Evolutionary conservation across 2,329 filamentous ascomycete genomes (phyloP), one percentile per base, ranked within the genome.

Genomic region (Aplosporella prunicola): DNA sequence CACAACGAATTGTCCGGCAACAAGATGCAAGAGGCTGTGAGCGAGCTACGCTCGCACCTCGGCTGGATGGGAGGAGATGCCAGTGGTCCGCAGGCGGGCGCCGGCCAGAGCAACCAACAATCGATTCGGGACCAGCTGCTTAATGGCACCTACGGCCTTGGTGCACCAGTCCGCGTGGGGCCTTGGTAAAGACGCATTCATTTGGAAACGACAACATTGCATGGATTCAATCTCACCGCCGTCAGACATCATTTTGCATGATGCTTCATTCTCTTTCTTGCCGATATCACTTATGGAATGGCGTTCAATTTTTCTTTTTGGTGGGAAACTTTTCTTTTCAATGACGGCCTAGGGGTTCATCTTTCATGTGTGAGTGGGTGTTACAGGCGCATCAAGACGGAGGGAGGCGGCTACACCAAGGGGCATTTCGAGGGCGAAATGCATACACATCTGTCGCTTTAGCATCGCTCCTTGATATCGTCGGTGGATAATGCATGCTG

Each of bases 1-100:
- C 91, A 98, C 64, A 89, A 96, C 55, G 78, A 91, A 47, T 78
- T 81, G 47, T 89, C 86, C 5, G 80, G 81, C 27, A 87, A 86
- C 17, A 82, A 83, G 51, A 72, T 98, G 60, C 77, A 80, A 44
- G 74, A 78, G 28, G 91, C 88, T 23, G 77, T 94, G 44, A 75
- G 80, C 37, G 82, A 87, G 52, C 74, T 96, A 61, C 72, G 76
- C 11, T 69, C 70, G 24, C 80, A 78, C 44, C 68, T 93, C 18
- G 82, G 81, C 27, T 94, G 87, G 84, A 83, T 87, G 68, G 78
- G 72, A 38, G 64, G 68, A 30, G 39, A 47, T 3, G 40, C 46
- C 7, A 20, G 13, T 20, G 27, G 35, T 7, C 35, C 46, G n/a
- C 39, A 50, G 11, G 34, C 50, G 20, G 47, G 45, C 31, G 47